Percentiles rank a stretch among this genome's conserved stretches.
Conservation (phyloP, 108 stramenopile genomes). For the Pseudonitzschia multistriata region DNA sequence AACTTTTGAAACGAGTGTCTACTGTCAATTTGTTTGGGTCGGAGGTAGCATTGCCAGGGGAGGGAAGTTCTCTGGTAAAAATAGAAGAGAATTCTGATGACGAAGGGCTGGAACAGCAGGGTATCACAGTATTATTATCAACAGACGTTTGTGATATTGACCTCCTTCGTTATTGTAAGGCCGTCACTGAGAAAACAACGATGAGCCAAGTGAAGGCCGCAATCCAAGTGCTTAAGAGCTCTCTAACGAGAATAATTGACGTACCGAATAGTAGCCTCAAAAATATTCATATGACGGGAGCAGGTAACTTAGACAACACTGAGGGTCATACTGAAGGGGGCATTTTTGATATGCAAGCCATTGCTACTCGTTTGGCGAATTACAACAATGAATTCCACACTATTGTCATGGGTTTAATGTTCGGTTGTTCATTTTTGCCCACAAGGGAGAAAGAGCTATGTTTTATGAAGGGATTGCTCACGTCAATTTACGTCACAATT, state of each 20-base stretch:
- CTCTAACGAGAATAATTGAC: conserved; percentile 49
- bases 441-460: conserved; percentile 34
- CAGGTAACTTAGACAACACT: background rate
- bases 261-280: conserved; percentile 18
- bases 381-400: conserved; percentile 26
- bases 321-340: background rate
- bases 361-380: background rate
- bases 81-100: background rate
- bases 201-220: conserved; percentile 53
- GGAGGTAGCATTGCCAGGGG: background rate
- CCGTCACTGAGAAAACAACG: conserved; percentile 45
- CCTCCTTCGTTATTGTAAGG: conserved; percentile 44
- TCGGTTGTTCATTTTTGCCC: conserved; percentile 43
- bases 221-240: conserved; percentile 49
- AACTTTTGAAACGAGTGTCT: conserved; percentile 15
- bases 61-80: background rate
- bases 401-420: conserved; percentile 41
- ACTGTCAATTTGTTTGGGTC: background rate
- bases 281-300: conserved; percentile 5
- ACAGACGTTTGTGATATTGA: conserved; percentile 42
- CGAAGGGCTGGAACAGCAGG: conserved; percentile 3
- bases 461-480: conserved; percentile 53
- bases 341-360: conserved; percentile 18
- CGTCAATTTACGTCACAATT: conserved; percentile 45
- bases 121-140: conserved; percentile 22